Base-by-base conservation (phyloP, 139 green algal genomes). In the Edaphochlamys debaryana region DNA sequence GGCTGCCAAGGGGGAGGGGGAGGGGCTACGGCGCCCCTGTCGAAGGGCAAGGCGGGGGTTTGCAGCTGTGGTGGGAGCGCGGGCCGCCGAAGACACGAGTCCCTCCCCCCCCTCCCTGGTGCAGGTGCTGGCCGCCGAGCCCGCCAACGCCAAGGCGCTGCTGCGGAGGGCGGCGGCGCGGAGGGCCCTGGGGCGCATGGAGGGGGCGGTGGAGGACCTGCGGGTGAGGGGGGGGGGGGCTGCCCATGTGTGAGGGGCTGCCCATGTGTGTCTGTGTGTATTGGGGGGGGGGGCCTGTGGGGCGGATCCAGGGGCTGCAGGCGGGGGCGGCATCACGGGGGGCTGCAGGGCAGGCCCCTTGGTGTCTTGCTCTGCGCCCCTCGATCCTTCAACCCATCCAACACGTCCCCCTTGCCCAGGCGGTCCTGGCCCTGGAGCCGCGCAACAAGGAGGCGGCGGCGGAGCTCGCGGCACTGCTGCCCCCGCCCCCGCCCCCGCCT, bases 101-200 rank as follows among this genome's bases (percentile, higher is more conserved):
- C 17, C 9, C 13, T 62, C 52, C 52, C 52, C 29, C 52, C n/a
- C n/a, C n/a, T 54, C 48, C 48, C 15, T 11, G 15, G 48, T 15
- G 48, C 70, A 87, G 86, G 86, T 91, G 36, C 36, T 98, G 41
- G 40, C 64, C 5, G 32, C 32, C 8, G 82, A 96, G 64, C 80
- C 90, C 0, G 17, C 58, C 42, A 95, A 96, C 42, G 93, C 96
- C 9, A 96, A 97, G 74, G 95, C 94, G 34, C 84, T 96, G 69
- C 85, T 98, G 80, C 76, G 94, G 22, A 69, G 89, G 2, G 94
- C 85, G 1, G 50, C 91, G 2, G 92, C 93, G 20, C 72, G 78
- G 37, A 64, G 81, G n/a, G 85, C 52, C 17, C 73, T 93, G 60
- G 84, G 80, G 0, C 63, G 79, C 17, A 13, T 27, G 23, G 62